Percentiles rank a stretch among this genome's conserved stretches.
These are phyloP conservation scores for Metschnikowia bowlesiae DNA, from an alignment of 805 yeast genomes.

Conservation along the genomic window DNA sequence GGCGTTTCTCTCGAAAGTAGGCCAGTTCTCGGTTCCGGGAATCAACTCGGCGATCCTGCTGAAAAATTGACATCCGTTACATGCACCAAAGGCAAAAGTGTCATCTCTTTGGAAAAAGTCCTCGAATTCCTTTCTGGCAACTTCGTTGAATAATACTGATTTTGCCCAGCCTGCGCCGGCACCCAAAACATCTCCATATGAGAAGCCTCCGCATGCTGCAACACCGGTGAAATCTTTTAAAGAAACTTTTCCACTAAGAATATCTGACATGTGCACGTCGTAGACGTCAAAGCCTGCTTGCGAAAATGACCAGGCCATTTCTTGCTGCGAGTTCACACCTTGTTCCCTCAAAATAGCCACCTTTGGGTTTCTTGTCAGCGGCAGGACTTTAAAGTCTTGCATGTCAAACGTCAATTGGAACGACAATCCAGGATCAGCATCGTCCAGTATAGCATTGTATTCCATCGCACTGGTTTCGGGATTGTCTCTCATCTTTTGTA, in stretches of 20 bases:
- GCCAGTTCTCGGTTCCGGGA: slow-evolving; percentile 96
- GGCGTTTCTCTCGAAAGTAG: slow-evolving; percentile 82
- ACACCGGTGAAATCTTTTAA: slow-evolving; percentile 82
- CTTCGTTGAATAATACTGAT: slow-evolving; percentile 80
- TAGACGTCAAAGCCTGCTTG: slow-evolving; percentile 92
- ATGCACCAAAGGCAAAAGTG: slow-evolving; percentile 96
- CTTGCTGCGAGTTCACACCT: slow-evolving; percentile 97
- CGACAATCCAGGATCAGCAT: slow-evolving; percentile 83
- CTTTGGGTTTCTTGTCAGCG: slow-evolving; percentile 53
- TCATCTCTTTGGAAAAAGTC: slow-evolving; percentile 83
- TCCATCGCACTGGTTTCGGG: slow-evolving; percentile 90
- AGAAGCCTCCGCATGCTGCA: slow-evolving; percentile 99
- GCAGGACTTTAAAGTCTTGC: slow-evolving; percentile 40
- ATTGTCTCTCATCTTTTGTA: slow-evolving; percentile 91
- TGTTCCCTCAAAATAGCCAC: slow-evolving; percentile 97
- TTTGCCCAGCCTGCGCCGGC: slow-evolving; percentile 99
- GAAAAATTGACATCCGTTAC: slow-evolving; percentile 97
- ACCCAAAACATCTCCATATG: slow-evolving; percentile 97
- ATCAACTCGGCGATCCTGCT: slow-evolving; percentile 79
- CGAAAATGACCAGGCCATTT: slow-evolving; percentile 96
- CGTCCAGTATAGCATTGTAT: slow-evolving; percentile 66
- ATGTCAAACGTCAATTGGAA: slow-evolving; percentile 74
- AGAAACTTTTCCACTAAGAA: slow-evolving; percentile 65
- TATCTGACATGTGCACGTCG: slow-evolving; percentile 96
- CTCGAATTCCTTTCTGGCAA: slow-evolving; percentile 69